Evolutionary conservation across 2,329 filamentous ascomycete species (phyloP), one percentile per base, ranked within the genome.

Genomic region (Fusarium sp.): DNA sequence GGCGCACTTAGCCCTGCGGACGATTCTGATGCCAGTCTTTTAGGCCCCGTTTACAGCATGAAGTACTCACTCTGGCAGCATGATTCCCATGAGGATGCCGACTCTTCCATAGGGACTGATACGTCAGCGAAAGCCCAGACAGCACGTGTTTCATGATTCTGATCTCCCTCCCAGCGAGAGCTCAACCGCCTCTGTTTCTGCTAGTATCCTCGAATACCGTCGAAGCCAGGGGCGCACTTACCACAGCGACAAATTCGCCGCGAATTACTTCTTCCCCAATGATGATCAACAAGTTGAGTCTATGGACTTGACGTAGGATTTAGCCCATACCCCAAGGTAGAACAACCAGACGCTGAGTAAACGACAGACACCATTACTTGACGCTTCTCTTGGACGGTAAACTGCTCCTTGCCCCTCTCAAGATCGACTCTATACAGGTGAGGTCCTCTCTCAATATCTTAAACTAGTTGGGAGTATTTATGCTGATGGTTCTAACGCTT

Each of bases 251-350:
- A 46, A 60, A 5, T 63, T 63, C 5, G 59, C 60, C 9, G 25
- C 54, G 0, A 63, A 59, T 39, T 63, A 63, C 16, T 63, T 41
- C 7, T 31, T 63, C 3, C 60, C 60, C 9, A 63, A 63, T 3
- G 60, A 63, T 2, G 42, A 63, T 9, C 41, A 63, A 25, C 54
- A 63, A 11, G 16, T 48, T 2, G 41, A 59, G 54, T 59, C 54
- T 11, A 60, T 63, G 60, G 60, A 63, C 2, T 41, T 63, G 3
- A 63, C 60, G 60, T 63, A 7, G 1, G 54, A 1, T 12, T 18
- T 7, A 0, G 2, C 0, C 3, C 7, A 4, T 31, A 1, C 4
- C 9, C 4, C 1, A 2, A 25, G 4, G 3, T 7, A 0, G 0
- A 15, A 7, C 0, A 10, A 35, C 0, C 1, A 3, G 9, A 5